Evolutionary conservation across 108 stramenopile genomes (phyloP).

Genomic region (Pinguiococcus pyrenoidosus): DNA sequence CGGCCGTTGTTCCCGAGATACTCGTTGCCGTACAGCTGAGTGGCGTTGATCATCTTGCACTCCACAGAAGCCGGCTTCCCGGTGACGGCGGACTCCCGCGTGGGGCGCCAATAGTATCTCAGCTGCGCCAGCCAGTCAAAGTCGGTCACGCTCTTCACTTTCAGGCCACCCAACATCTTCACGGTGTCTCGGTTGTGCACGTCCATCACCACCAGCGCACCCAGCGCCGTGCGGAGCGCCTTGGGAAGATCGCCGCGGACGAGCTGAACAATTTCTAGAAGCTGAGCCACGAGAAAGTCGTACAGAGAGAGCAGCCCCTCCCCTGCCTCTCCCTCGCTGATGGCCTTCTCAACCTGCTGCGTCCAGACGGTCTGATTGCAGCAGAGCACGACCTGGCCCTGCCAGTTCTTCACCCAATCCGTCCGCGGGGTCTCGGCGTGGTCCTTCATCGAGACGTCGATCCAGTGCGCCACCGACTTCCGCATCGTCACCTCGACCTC

Average conservation of each 20-base stretch:
- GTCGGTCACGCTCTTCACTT: conserved; percentile 27
- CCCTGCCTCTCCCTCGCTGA: too few species aligned
- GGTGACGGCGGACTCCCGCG: conserved; percentile 23
- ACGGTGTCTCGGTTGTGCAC: conserved; percentile 51
- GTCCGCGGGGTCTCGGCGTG: conserved; percentile 18
- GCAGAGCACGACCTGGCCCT: conserved; percentile 42
- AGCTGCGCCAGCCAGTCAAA: conserved; percentile 57
- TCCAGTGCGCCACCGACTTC: conserved; percentile 23
- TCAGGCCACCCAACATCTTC: conserved; percentile 2
- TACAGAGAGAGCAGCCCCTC: too few species aligned
- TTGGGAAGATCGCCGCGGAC: conserved; percentile 54
- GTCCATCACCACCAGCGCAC: conserved; percentile 50
- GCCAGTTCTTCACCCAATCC: conserved; percentile 39
- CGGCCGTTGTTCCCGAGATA: conserved; percentile 53
- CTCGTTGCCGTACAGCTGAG: conserved; percentile 47
- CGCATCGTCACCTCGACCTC: conserved; percentile 43
- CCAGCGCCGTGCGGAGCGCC: conserved; percentile 33
- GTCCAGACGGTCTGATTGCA: conserved; percentile 40
- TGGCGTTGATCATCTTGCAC: conserved; percentile 47
- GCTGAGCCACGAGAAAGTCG: conserved; percentile 4
- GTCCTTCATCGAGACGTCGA: conserved; percentile 31
- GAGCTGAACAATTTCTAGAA: conserved; percentile 37
- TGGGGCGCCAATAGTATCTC: conserved; percentile 48
- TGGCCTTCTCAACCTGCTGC: conserved; percentile 21
- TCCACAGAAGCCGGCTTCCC: conserved; percentile 37